phyloP scores from a whole-genome alignment of 495 filamentous ascomycete species.

The Glarea lozoyensis region DNA sequence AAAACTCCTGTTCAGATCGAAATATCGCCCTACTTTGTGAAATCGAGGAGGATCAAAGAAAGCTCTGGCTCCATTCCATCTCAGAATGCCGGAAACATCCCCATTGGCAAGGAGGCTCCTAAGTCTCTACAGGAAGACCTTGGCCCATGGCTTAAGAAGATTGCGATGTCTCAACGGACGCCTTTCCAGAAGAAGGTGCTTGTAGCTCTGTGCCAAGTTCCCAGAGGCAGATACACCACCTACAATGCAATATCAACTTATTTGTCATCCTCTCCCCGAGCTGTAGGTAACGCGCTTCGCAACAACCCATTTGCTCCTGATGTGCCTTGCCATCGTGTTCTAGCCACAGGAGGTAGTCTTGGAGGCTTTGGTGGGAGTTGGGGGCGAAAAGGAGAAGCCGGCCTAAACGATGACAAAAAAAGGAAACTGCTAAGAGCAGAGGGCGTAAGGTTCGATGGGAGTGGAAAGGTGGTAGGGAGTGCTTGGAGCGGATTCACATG shows the following conservation, averaged over 20 bases:
- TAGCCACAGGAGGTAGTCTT: conserved; percentile 34
- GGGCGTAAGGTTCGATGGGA: conserved; percentile 37
- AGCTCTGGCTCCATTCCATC: too few species aligned
- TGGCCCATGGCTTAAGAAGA: conserved; percentile 14
- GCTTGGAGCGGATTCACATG: conserved; percentile 15
- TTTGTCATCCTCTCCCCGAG: conserved; percentile 62
- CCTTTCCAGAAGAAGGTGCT: conserved; percentile 19
- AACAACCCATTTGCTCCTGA: conserved; percentile 65
- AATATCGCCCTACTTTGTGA: too few species aligned
- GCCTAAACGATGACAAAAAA: conserved; percentile 38
- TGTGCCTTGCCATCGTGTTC: conserved; percentile 47
- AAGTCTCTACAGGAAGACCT: conserved; percentile 1
- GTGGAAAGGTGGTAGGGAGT: conserved; percentile 20
- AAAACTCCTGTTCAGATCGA: too few species aligned
- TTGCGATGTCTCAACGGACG: conserved; percentile 11
- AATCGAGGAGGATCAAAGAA: too few species aligned
- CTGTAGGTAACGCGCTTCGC: conserved; percentile 70
- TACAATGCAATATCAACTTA: conserved; percentile 62
- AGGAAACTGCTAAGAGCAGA: conserved; percentile 33
- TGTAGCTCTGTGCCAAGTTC: conserved; percentile 56
- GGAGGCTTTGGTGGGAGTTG: conserved; percentile 47
- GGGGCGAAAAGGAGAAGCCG: conserved; percentile 24
- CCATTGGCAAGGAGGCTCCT: too few species aligned
- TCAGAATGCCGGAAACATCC: too few species aligned
- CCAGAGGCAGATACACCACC: conserved; percentile 59